Evolutionary conservation across 352 stramenopile species (phyloP).

Genomic region (Globisporangium sylvaticum): DNA sequence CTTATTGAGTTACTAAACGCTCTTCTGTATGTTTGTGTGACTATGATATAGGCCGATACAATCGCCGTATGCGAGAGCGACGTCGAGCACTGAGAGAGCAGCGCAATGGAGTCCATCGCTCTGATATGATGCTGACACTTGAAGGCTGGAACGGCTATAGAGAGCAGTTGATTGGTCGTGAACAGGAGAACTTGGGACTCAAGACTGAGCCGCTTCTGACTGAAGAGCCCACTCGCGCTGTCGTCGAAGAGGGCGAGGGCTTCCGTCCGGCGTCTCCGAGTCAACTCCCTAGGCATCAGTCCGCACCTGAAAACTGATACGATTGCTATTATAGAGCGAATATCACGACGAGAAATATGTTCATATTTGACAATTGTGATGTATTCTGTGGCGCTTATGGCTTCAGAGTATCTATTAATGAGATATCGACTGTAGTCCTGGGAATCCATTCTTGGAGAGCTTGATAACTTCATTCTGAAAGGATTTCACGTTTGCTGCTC

Average conservation of each 20-base stretch:
- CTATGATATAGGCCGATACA: neutral
- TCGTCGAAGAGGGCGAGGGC: neutral
- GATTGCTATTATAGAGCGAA: too few species aligned
- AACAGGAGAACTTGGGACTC: slow-evolving; percentile 17
- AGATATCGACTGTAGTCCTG: too few species aligned
- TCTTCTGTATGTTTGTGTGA: neutral
- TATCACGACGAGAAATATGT: too few species aligned
- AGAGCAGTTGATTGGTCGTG: slow-evolving; percentile 46
- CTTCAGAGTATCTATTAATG: too few species aligned
- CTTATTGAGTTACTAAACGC: too few species aligned
- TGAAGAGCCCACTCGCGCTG: neutral
- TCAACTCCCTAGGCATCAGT: neutral
- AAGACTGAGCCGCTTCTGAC: neutral
- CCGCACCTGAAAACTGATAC: neutral
- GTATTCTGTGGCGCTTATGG: too few species aligned
- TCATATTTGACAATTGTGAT: too few species aligned
- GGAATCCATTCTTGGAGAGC: too few species aligned
- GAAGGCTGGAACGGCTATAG: slow-evolving; percentile 45
- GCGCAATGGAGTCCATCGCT: slow-evolving; percentile 16
- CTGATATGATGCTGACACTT: slow-evolving; percentile 29
- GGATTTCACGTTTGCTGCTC: too few species aligned
- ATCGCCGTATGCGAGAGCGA: neutral
- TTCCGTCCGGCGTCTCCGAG: neutral
- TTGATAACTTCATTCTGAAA: too few species aligned
- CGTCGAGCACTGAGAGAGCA: slow-evolving; percentile 7